A percentile compares a stretch with the other conserved stretches of the same genome.
Evolutionary conservation across 208 protist species (phyloP).

Genomic region (Plasmodiophora brassicae): DNA sequence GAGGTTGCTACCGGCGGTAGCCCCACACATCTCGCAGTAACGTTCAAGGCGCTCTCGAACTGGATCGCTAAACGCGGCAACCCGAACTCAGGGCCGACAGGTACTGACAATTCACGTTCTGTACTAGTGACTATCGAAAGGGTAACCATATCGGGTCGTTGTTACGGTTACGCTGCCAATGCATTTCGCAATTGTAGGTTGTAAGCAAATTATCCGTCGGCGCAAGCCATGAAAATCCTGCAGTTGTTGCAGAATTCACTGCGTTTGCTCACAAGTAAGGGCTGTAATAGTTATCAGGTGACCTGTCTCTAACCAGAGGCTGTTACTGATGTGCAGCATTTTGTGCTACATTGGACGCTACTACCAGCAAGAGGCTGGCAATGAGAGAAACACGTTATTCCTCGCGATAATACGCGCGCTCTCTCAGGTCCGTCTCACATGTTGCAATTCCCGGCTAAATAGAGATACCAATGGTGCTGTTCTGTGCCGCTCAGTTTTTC

Average conservation of each 20-base stretch:
- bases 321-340: not conserved
- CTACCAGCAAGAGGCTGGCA: not conserved
- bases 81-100: no score
- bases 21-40: not conserved
- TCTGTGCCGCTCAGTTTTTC: not conserved
- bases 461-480: not conserved
- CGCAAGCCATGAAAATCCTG: not conserved
- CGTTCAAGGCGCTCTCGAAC: not conserved
- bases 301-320: no score
- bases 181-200: no score
- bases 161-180: no score
- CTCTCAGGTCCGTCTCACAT: not conserved
- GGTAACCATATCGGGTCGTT: no score
- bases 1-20: not conserved
- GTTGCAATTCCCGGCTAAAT: not conserved
- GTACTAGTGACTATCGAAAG: no score
- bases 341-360: not conserved
- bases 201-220: not conserved
- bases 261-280: not conserved
- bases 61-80: conserved; percentile 7
- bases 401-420: not conserved
- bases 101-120: no score
- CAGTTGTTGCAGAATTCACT: not conserved
- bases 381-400: no score
- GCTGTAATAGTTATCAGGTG: not conserved